These are phyloP conservation scores for Eutrema heterophyllum DNA, from an alignment of 345 rosid species.

Conservation along the genomic window DNA sequence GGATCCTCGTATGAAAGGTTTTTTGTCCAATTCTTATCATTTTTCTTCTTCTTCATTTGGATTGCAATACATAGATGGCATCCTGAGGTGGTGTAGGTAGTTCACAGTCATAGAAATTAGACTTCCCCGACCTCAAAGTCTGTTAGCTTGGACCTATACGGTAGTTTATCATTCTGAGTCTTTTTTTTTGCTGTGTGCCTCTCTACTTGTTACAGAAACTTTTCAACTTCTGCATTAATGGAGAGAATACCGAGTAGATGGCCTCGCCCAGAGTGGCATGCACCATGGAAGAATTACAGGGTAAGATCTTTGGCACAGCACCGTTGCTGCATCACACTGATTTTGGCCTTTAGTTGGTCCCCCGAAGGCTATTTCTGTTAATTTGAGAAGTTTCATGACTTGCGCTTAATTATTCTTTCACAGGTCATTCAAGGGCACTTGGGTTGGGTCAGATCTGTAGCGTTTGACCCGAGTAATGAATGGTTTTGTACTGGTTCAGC, in stretches of 20 bases:
- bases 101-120: not conserved
- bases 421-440: conserved; percentile 81
- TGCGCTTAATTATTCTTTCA: conserved; percentile 20
- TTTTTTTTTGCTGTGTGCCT: not conserved
- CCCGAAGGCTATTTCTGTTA: not conserved
- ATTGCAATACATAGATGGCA: not conserved
- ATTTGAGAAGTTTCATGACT: conserved; percentile 1
- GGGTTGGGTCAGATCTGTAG: conserved; percentile 98
- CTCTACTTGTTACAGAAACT: conserved; percentile 43
- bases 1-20: conserved; percentile 77
- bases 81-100: not conserved
- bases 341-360: not conserved
- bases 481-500: conserved; percentile 99
- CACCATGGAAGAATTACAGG: conserved; percentile 99
- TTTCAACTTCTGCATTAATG: conserved; percentile 78
- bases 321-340: not conserved
- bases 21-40: not conserved
- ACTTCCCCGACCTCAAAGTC: not conserved
- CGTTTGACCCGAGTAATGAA: conserved; percentile 93
- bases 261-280: conserved; percentile 98
- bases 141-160: not conserved
- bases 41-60: not conserved
- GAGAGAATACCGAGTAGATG: conserved; percentile 97
- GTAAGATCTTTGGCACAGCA: conserved; percentile 36
- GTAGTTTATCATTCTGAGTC: conserved; percentile 3